phyloP scores from a whole-genome alignment of 2,329 filamentous ascomycete genomes.

The Alternaria triticimaculans region DNA sequence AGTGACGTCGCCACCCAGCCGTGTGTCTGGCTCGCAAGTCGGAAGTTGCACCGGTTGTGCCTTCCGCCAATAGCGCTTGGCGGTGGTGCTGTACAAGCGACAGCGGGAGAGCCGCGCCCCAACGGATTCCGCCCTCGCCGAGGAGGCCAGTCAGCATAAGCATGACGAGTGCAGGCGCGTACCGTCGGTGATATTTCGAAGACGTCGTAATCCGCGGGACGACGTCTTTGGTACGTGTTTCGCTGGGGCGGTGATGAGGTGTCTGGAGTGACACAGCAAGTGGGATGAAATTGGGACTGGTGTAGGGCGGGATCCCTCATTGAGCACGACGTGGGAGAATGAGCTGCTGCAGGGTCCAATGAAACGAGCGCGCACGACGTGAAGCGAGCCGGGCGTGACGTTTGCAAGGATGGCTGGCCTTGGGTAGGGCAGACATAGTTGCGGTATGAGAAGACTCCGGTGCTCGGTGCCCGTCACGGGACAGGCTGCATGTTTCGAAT shows the following conservation, averaged over 20 bases:
- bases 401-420: slow-evolving; percentile 9
- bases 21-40: slow-evolving; percentile 2
- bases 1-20: slow-evolving; percentile 21
- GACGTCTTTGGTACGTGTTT: not conserved
- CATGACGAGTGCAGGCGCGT: slow-evolving; percentile 11
- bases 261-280: slow-evolving; percentile 15
- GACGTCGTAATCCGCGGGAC: not conserved
- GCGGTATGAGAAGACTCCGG: slow-evolving; percentile 18
- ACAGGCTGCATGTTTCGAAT: slow-evolving; percentile 14
- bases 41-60: slow-evolving; percentile 20
- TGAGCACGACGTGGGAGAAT: slow-evolving; percentile 19
- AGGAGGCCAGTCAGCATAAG: slow-evolving; percentile 9
- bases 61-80: slow-evolving; percentile 23
- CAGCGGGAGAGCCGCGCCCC: slow-evolving; percentile 20
- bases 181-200: not conserved
- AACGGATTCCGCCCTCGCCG: slow-evolving; percentile 15
- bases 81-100: slow-evolving; percentile 12
- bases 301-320: slow-evolving; percentile 12
- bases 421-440: slow-evolving; percentile 9
- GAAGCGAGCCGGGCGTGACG: slow-evolving; percentile 7
- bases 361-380: slow-evolving; percentile 9
- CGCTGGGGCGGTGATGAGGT: slow-evolving; percentile 12
- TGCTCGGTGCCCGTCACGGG: slow-evolving; percentile 27
- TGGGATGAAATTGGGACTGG: slow-evolving; percentile 18
- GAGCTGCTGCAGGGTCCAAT: slow-evolving; percentile 40